phyloP scores from a whole-genome alignment of 192 early-diverging fungal genomes.

The Phycomyces blakesleeanus region DNA sequence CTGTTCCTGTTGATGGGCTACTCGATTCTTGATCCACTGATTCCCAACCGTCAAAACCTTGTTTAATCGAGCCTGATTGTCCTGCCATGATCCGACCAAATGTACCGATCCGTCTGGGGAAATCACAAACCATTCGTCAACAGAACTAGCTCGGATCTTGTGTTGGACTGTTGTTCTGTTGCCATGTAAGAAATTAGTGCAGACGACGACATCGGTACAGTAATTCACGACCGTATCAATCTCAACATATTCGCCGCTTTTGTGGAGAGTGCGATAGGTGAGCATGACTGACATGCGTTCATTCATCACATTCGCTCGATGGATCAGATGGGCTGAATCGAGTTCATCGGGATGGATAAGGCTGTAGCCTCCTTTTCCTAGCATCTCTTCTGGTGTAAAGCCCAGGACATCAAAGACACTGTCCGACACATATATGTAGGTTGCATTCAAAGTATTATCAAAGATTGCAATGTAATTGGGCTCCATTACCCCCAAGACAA shows the following conservation, averaged over 20 bases:
- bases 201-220: constrained; percentile 25
- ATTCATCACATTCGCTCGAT: constrained; percentile 33
- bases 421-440: constrained; percentile 38
- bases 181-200: constrained; percentile 8
- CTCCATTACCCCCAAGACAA: constrained; percentile 5
- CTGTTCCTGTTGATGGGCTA: constrained; percentile 3
- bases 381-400: constrained; percentile 40
- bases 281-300: constrained; percentile 41
- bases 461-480: constrained; percentile 45
- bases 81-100: constrained; percentile 2
- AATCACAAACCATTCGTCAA: constrained; percentile 10
- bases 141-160: constrained; percentile 14
- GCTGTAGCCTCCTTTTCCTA: constrained; percentile 35
- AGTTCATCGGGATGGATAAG: constrained; percentile 41
- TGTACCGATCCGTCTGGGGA: constrained; percentile 4
- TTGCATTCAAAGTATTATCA: constrained; percentile 37
- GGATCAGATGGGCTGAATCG: constrained; percentile 21
- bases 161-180: constrained; percentile 9
- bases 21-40: neutral
- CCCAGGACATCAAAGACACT: constrained; percentile 40
- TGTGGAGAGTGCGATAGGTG: constrained; percentile 34
- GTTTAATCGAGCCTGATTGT: neutral
- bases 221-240: constrained; percentile 25
- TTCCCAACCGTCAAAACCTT: neutral
- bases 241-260: constrained; percentile 29